These are phyloP conservation scores for Quercus tomentella DNA, from an alignment of 331 rosid species.

Conservation along the genomic window DNA sequence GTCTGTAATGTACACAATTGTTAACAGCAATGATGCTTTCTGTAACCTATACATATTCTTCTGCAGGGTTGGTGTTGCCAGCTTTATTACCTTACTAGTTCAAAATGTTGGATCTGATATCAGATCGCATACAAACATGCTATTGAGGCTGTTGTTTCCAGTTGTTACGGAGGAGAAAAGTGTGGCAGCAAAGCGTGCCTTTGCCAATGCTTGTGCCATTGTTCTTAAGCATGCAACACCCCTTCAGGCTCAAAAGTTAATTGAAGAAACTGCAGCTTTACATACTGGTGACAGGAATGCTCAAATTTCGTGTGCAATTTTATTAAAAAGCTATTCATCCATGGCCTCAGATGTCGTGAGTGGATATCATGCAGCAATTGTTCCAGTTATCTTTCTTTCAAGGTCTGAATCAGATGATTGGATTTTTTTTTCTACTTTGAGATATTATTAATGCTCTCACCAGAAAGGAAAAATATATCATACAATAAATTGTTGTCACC, in stretches of 20 bases:
- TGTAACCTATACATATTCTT: neutral
- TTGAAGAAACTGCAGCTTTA: constrained; percentile 79
- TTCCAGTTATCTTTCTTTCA: constrained; percentile 80
- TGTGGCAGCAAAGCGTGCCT: constrained; percentile 80
- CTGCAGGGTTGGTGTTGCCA: constrained; percentile 97
- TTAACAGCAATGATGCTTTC: constrained; percentile 1
- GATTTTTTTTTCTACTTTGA: neutral
- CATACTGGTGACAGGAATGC: constrained; percentile 75
- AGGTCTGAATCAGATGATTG: constrained; percentile 49
- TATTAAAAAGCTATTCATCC: constrained; percentile 75
- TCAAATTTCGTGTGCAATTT: constrained; percentile 83
- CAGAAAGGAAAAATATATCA: neutral
- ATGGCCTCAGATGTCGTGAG: constrained; percentile 77
- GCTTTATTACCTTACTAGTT: constrained; percentile 69
- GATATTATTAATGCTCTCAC: neutral
- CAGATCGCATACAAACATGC: constrained; percentile 71
- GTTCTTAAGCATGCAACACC: constrained; percentile 56
- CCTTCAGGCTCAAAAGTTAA: constrained; percentile 70
- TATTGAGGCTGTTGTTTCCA: constrained; percentile 76
- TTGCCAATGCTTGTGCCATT: constrained; percentile 79
- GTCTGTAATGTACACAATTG: neutral
- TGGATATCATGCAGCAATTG: constrained; percentile 65
- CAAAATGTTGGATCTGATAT: constrained; percentile 80
- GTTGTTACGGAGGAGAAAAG: constrained; percentile 88
- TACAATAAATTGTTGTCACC: neutral